A percentile compares a stretch with the other conserved stretches of the same genome.
These are phyloP conservation scores for Rubia tinctorum DNA, from an alignment of 305 asterid species.

Conservation along the genomic window DNA sequence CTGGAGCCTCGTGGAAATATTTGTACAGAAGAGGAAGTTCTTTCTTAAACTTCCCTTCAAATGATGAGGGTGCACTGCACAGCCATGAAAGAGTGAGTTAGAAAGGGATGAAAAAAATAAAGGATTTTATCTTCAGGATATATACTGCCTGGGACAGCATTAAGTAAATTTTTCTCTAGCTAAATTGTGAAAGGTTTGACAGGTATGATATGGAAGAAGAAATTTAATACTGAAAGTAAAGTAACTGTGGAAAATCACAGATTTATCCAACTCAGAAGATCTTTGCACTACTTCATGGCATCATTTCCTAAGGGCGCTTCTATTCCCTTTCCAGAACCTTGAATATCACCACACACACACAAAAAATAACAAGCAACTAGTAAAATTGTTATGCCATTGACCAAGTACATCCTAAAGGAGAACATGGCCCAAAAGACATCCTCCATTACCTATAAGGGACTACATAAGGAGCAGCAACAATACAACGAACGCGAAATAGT, in stretches of 20 bases:
- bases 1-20: constrained; percentile 79
- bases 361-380: not conserved
- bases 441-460: constrained; percentile 79
- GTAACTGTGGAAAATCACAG: too few species aligned
- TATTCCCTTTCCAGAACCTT: too few species aligned
- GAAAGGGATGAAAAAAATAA: constrained; percentile 6
- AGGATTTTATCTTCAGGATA: constrained; percentile 1
- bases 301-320: too few species aligned
- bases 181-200: not conserved
- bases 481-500: constrained; percentile 70
- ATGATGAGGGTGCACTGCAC: constrained; percentile 85
- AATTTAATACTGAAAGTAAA: too few species aligned
- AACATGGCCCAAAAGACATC: not conserved
- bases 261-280: too few species aligned
- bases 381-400: not conserved
- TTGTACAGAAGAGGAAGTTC: constrained; percentile 71
- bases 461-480: constrained; percentile 91
- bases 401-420: not conserved
- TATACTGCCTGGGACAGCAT: not conserved
- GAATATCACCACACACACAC: not conserved
- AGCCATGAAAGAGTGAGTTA: constrained; percentile 21
- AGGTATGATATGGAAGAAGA: not conserved
- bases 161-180: not conserved
- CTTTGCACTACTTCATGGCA: too few species aligned
- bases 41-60: constrained; percentile 66